Conservation (phyloP, 345 rosid genomes). For the Camelina neglecta region DNA sequence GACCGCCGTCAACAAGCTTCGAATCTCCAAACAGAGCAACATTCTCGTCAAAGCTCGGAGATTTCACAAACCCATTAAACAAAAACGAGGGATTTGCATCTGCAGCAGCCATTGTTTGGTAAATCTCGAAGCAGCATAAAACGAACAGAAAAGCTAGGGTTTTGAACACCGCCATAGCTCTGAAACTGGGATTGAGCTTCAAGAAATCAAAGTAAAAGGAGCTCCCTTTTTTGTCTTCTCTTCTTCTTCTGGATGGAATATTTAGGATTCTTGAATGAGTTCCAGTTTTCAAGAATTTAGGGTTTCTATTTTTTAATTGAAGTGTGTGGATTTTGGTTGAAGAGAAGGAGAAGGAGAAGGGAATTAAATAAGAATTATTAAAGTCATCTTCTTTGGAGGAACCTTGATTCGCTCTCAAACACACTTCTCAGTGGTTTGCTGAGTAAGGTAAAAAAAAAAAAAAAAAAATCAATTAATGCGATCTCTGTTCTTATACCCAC, state of each 20-base stretch:
- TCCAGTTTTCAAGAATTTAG: constrained; percentile 23
- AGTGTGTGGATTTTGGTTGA: constrained; percentile 32
- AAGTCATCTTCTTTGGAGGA: constrained; percentile 61
- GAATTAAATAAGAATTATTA: constrained; percentile 31
- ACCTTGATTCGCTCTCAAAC: constrained; percentile 44
- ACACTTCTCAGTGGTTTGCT: constrained; percentile 37
- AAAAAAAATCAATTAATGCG: constrained; percentile 39
- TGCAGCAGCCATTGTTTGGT: constrained; percentile 9
- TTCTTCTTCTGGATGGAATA: constrained; percentile 30
- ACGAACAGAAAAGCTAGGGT: constrained; percentile 45
- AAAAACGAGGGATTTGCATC: constrained; percentile 56
- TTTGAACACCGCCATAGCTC: constrained; percentile 46
- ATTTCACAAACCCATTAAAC: constrained; percentile 58
- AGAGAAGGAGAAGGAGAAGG: constrained; percentile 27
- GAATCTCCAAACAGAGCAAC: constrained; percentile 72
- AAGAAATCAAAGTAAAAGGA: constrained; percentile 12
- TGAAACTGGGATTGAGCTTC: constrained; percentile 42
- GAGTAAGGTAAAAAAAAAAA: constrained; percentile 10
- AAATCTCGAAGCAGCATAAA: constrained; percentile 47
- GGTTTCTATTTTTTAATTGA: background rate
- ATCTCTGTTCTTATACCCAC: constrained; percentile 32
- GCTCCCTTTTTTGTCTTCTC: constrained; percentile 1
- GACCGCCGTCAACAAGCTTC: constrained; percentile 52
- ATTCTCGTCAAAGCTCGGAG: constrained; percentile 55
- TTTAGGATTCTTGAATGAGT: constrained; percentile 33